Percentiles rank a stretch among this genome's conserved stretches.
Conservation (phyloP, 257 asterid species). For the Fraxinus excelsior region DNA sequence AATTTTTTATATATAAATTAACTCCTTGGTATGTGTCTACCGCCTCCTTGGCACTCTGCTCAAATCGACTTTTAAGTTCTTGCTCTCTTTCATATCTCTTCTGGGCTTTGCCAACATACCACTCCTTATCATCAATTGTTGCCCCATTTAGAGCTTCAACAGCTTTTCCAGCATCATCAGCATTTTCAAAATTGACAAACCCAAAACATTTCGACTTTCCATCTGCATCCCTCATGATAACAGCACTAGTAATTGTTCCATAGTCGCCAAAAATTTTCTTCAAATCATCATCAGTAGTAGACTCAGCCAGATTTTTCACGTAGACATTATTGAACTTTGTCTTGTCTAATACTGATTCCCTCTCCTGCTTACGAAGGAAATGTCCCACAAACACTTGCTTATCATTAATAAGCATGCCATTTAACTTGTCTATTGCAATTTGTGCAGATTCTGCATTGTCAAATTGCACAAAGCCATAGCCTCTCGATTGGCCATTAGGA, state of each 20-base stretch:
- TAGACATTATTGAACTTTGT: constrained; percentile 4
- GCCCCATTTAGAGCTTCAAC: constrained; percentile 15
- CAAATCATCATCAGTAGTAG: constrained; percentile 14
- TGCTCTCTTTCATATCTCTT: constrained; percentile 13
- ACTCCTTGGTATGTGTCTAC: constrained; percentile 18
- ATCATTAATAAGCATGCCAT: too few species aligned
- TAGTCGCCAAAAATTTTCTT: not conserved
- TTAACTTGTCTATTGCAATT: too few species aligned
- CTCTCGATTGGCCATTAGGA: too few species aligned
- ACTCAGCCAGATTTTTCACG: constrained; percentile 1
- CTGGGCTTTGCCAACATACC: constrained; percentile 18
- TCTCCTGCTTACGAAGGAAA: too few species aligned
- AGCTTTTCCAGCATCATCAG: constrained; percentile 15
- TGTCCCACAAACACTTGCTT: too few species aligned
- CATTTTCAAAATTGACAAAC: constrained; percentile 20
- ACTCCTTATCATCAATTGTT: constrained; percentile 10
- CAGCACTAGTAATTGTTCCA: constrained; percentile 9
- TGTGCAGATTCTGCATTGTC: too few species aligned
- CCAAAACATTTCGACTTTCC: constrained; percentile 15
- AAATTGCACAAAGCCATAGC: too few species aligned
- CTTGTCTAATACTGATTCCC: not conserved
- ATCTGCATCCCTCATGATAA: constrained; percentile 5
- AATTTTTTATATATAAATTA: constrained; percentile 14
- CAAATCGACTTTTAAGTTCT: constrained; percentile 13
- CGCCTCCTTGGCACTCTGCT: constrained; percentile 15